phyloP scores from a whole-genome alignment of 202 grass and related monocot species.

The Schoenoplectus tabernaemontani region DNA sequence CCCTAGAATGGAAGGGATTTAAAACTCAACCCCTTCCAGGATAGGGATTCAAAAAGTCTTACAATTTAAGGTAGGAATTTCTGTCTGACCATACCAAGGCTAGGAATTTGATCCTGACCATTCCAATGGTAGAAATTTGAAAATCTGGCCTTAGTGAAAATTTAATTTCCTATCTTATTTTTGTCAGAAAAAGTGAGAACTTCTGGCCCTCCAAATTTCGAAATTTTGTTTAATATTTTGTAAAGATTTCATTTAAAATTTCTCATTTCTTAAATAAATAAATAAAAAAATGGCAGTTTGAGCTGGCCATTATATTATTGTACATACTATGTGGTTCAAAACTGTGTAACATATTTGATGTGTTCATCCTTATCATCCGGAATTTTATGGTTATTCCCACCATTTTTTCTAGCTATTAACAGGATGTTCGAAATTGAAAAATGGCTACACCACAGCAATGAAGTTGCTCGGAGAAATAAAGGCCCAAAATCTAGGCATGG shows the following conservation, averaged over 20 bases:
- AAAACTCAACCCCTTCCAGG: background rate
- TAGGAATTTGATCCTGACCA: too few species aligned
- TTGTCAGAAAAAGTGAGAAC: too few species aligned
- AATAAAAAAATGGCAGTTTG: background rate
- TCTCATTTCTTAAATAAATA: too few species aligned
- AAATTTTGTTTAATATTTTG: too few species aligned
- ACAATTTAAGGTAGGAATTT: background rate
- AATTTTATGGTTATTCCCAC: slow-evolving; percentile 5
- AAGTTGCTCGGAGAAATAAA: slow-evolving; percentile 57
- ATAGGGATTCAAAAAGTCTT: background rate
- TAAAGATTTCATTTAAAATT: too few species aligned
- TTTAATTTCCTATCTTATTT: too few species aligned
- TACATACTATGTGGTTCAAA: background rate
- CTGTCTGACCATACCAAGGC: too few species aligned
- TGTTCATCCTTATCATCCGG: background rate
- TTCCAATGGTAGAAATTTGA: background rate
- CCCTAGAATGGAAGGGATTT: background rate
- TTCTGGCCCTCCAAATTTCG: too few species aligned
- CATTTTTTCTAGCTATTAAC: slow-evolving; percentile 50
- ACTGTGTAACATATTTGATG: background rate
- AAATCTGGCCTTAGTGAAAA: background rate
- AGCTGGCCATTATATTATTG: background rate
- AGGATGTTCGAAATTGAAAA: slow-evolving; percentile 66
- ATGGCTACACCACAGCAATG: slow-evolving; percentile 64
- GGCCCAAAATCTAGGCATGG: slow-evolving; percentile 51